These are phyloP conservation scores for Xenoacremonium recifei DNA, from an alignment of 2,329 filamentous ascomycete genomes.

Conservation along the genomic window DNA sequence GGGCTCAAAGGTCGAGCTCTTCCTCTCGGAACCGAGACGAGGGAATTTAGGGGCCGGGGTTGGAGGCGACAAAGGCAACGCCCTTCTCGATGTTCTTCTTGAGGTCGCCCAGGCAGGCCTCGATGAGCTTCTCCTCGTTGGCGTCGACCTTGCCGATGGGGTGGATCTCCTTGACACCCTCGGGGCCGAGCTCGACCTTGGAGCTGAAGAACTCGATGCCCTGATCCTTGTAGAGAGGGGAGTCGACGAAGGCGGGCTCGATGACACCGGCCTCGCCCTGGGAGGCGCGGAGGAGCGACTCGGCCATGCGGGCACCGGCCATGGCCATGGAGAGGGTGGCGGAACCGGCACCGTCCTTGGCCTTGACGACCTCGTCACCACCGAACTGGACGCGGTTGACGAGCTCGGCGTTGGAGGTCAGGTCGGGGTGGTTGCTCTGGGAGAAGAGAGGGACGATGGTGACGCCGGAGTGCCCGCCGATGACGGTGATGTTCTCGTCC, in stretches of 20 bases:
- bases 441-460: slow-evolving; percentile 98
- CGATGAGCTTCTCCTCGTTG: slow-evolving; percentile 85
- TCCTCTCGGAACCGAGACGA: slow-evolving; percentile 2
- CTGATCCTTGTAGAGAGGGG: slow-evolving; percentile 97
- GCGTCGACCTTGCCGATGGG: slow-evolving; percentile 81
- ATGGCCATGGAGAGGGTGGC: slow-evolving; percentile 99
- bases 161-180: slow-evolving; percentile 92
- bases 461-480: slow-evolving; percentile 95
- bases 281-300: slow-evolving; percentile 88
- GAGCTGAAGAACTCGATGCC: slow-evolving; percentile 96
- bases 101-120: slow-evolving; percentile 79
- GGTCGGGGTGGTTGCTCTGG: slow-evolving; percentile 84
- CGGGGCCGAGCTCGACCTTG: slow-evolving; percentile 91
- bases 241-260: slow-evolving; percentile 97
- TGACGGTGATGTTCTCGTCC: slow-evolving; percentile 91
- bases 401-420: slow-evolving; percentile 75
- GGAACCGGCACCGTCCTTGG: slow-evolving; percentile 96
- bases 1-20: slow-evolving; percentile 2
- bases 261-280: slow-evolving; percentile 93
- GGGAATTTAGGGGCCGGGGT: slow-evolving; percentile 56
- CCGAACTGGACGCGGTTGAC: slow-evolving; percentile 97
- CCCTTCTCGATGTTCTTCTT: slow-evolving; percentile 97
- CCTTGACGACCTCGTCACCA: slow-evolving; percentile 98
- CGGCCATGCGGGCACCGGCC: slow-evolving; percentile 81
- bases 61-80: slow-evolving; percentile 57